These are phyloP conservation scores for Verticillium alfalfae DNA, from an alignment of 2,329 filamentous ascomycete genomes.

Conservation along the genomic window DNA sequence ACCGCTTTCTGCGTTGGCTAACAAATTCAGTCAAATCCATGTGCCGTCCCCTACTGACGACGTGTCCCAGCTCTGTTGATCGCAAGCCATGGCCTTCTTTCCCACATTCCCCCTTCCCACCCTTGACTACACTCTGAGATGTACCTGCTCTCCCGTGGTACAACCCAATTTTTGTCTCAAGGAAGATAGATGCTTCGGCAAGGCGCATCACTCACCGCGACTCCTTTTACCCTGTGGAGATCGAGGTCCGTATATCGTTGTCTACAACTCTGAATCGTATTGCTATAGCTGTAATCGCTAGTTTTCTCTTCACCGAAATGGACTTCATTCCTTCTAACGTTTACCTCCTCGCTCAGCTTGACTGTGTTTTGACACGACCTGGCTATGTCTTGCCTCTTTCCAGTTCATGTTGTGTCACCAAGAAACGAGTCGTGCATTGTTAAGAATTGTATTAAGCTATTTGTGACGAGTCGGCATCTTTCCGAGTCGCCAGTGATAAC, in stretches of 20 bases:
- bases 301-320: neutral
- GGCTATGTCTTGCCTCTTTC: too few relatives aligned
- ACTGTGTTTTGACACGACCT: too few relatives aligned
- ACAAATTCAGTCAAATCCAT: neutral
- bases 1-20: neutral
- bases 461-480: neutral
- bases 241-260: constrained; percentile 4
- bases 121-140: constrained; percentile 7
- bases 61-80: neutral
- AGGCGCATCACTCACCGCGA: constrained; percentile 7
- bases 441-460: neutral
- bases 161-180: constrained; percentile 6
- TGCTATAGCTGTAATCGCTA: neutral
- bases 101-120: neutral
- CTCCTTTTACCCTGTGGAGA: constrained; percentile 1
- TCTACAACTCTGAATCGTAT: neutral
- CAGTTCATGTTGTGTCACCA: too few relatives aligned
- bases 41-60: neutral
- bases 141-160: constrained; percentile 3
- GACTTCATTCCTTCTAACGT: too few relatives aligned
- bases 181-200: constrained; percentile 3
- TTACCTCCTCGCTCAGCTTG: too few relatives aligned
- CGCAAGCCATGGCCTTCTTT: neutral
- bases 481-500: neutral
- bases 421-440: neutral